Percentiles rank a stretch among this genome's conserved stretches.
These are phyloP conservation scores for Adansonia gregorii DNA, from an alignment of 441 rosid species.

Conservation along the genomic window DNA sequence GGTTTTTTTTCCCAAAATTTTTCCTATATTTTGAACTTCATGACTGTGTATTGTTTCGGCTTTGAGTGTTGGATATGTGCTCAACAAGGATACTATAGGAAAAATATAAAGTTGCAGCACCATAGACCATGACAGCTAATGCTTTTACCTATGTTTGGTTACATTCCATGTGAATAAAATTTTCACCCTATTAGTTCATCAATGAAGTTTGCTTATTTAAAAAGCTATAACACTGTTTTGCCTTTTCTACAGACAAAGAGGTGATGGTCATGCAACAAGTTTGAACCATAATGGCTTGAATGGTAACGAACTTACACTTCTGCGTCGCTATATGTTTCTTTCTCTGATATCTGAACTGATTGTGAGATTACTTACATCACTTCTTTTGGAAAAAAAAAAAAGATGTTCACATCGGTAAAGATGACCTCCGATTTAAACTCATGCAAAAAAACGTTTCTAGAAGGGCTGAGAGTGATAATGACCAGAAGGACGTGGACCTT, in stretches of 20 bases:
- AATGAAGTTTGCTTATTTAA: constrained; percentile 17
- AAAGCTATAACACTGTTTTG: constrained; percentile 18
- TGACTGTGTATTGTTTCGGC: background rate
- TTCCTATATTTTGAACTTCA: constrained; percentile 2
- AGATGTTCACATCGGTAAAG: constrained; percentile 61
- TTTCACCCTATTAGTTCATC: background rate
- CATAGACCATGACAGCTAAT: background rate
- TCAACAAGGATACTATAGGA: background rate
- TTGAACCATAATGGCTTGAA: constrained; percentile 44
- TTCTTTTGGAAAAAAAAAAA: constrained; percentile 39
- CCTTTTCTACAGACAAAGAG: constrained; percentile 64
- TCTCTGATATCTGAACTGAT: constrained; percentile 30
- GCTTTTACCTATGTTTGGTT: background rate
- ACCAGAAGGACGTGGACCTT: constrained; percentile 55
- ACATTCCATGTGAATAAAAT: constrained; percentile 5
- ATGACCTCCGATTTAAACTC: constrained; percentile 83
- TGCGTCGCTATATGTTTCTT: background rate
- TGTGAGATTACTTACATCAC: constrained; percentile 43
- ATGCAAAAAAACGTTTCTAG: constrained; percentile 61
- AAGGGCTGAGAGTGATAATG: constrained; percentile 48
- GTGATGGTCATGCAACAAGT: constrained; percentile 45
- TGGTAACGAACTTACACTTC: constrained; percentile 42
- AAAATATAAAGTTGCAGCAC: background rate
- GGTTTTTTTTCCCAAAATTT: background rate
- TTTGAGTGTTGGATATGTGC: background rate